Conservation (phyloP, 2,329 filamentous ascomycete species). For the Colletotrichum sp. region DNA sequence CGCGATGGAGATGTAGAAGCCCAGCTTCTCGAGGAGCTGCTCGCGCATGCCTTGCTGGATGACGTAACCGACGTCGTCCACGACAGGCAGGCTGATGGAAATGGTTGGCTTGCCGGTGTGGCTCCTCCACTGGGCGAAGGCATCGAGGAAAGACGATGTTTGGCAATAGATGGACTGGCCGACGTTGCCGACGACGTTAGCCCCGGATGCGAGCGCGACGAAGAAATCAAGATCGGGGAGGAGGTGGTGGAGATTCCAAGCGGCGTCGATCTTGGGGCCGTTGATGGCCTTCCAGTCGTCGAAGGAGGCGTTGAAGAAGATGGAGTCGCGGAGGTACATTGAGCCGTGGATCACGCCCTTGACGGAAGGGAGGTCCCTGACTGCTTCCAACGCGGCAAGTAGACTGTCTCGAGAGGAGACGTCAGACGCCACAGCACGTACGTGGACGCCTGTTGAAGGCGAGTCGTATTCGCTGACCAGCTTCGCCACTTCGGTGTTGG, state of each 20-base stretch:
- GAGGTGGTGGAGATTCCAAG: not conserved
- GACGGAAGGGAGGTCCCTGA: not conserved
- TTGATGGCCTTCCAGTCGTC: not conserved
- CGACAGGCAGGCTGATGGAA: not conserved
- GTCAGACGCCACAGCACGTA: not conserved
- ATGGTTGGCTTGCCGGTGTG: not conserved
- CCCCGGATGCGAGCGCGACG: not conserved
- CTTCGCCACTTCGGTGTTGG: not conserved
- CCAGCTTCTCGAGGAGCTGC: not conserved
- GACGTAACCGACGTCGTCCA: not conserved
- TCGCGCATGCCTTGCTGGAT: not conserved
- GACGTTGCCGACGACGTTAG: not conserved
- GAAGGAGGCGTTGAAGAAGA: not conserved
- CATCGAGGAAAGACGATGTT: not conserved
- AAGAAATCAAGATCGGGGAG: not conserved
- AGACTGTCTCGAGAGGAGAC: not conserved
- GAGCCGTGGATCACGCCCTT: not conserved
- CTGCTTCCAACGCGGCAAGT: not conserved
- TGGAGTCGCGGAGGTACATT: not conserved
- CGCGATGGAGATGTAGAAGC: not conserved
- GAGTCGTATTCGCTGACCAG: not conserved
- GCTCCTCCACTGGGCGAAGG: not conserved
- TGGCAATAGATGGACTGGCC: not conserved
- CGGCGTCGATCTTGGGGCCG: not conserved
- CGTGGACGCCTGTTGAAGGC: not conserved